Base-by-base conservation (phyloP, 495 filamentous ascomycete genomes). In the Pyronema omphalodes region DNA sequence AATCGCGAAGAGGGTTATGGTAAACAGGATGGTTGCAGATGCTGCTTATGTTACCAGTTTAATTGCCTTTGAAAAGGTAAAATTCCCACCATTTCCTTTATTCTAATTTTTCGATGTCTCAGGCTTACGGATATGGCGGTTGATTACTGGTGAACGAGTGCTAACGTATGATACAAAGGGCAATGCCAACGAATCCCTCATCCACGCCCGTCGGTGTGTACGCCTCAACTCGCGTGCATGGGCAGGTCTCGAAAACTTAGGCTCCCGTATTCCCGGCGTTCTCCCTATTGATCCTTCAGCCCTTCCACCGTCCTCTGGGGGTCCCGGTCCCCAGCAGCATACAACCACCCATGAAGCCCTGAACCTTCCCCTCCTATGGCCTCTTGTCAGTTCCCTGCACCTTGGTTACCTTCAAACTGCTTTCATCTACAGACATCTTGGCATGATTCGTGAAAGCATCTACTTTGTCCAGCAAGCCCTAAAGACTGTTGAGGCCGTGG, bases 381-480 rank as follows among this genome's bases (percentile, higher is more conserved):
- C 76, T 15, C 70, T 94, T 6, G 77, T 93, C 37, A 74, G 77
- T 35, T 76, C 77, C 7, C 71, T 94, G 29, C 81, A 84, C 61
- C 76, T 75, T 5, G 76, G 77, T 45, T 67, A 89, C 33, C 60
- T 78, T 45, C 79, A 86, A 52, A 74, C 93, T 5, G 85, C 87
- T 3, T 73, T 71, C 17, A 67, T 93, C 12, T 94, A 84, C 54
- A 77, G 84, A 3, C 79, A 88, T 52, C 75, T 88, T 60, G 89
- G 93, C 44, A 74, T 94, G 66, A 84, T 87, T 58, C 80, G 83
- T 49, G 93, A 96, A 64, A 83, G 88, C 6, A 70, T 89, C n/a
- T 91, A 87, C 67, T 93, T 93, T 60, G 76, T 81, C 6, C 82
- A 94, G 57, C 81, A 93, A 62, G 86, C 86, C 1, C 70, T 83